Conservation (phyloP, 768 basidiomycete genomes). For the Boletus huronensis region DNA sequence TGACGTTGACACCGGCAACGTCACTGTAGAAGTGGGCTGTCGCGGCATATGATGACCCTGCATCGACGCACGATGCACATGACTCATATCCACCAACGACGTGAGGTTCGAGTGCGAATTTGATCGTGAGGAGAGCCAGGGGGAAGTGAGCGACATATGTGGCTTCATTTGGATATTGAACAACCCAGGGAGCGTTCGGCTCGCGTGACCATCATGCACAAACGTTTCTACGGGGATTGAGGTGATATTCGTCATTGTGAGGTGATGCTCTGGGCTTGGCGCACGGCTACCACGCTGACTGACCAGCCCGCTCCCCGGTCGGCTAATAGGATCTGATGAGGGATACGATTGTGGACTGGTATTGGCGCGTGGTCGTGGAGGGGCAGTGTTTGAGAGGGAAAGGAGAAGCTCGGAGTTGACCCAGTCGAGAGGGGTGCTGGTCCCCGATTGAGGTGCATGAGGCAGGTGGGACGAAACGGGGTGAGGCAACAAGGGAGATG, state of each 20-base stretch:
- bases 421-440: constrained; percentile 61
- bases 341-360: constrained; percentile 15
- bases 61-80: constrained; percentile 2
- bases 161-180: constrained; percentile 64
- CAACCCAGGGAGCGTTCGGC: constrained; percentile 49
- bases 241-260: constrained; percentile 7
- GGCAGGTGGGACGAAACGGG: constrained; percentile 29
- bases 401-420: constrained; percentile 82
- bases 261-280: constrained; percentile 53
- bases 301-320: constrained; percentile 23
- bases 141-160: constrained; percentile 43
- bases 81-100: neutral
- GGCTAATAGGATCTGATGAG: constrained; percentile 27
- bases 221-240: constrained; percentile 38
- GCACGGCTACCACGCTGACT: constrained; percentile 46
- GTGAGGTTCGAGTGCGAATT: constrained; percentile 31
- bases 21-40: neutral
- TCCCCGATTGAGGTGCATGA: constrained; percentile 42
- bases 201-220: constrained; percentile 49
- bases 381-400: constrained; percentile 46
- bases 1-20: neutral
- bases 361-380: constrained; percentile 20
- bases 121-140: constrained; percentile 40
- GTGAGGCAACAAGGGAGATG: constrained; percentile 40
- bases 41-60: neutral